phyloP scores from a whole-genome alignment of 163 green algal species.

The Scenedesmus sp. region DNA sequence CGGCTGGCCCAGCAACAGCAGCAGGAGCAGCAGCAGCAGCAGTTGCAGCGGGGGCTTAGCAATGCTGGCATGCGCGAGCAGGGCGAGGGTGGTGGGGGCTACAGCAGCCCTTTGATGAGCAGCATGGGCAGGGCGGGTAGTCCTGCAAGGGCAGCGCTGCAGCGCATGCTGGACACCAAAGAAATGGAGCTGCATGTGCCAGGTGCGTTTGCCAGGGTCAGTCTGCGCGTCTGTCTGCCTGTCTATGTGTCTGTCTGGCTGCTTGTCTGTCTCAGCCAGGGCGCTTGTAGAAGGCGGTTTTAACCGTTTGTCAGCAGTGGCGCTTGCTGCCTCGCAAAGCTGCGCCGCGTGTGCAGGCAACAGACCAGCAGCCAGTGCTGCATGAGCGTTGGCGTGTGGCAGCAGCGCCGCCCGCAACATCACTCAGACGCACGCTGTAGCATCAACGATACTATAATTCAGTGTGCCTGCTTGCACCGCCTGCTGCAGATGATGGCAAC shows the following conservation, averaged over 20 bases:
- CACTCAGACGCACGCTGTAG: background rate
- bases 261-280: too few relatives aligned
- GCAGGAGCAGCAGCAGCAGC: conserved; percentile 26
- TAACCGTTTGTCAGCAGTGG: background rate
- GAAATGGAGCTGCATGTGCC: conserved; percentile 4
- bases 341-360: background rate
- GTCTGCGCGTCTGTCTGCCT: background rate
- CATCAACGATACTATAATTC: background rate
- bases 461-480: background rate
- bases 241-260: too few relatives aligned
- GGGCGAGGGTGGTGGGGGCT: background rate
- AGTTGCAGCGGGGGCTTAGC: background rate
- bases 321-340: background rate
- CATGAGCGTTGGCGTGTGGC: background rate
- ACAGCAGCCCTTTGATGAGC: background rate
- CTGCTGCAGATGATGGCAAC: background rate
- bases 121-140: background rate
- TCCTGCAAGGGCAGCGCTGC: background rate
- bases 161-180: background rate
- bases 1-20: conserved; percentile 12
- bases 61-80: background rate
- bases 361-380: background rate
- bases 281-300: too few relatives aligned
- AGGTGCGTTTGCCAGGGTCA: background rate
- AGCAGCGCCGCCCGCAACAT: background rate